Evolutionary conservation across 768 basidiomycete genomes (phyloP).

Genomic region (Mycena galericulata): DNA sequence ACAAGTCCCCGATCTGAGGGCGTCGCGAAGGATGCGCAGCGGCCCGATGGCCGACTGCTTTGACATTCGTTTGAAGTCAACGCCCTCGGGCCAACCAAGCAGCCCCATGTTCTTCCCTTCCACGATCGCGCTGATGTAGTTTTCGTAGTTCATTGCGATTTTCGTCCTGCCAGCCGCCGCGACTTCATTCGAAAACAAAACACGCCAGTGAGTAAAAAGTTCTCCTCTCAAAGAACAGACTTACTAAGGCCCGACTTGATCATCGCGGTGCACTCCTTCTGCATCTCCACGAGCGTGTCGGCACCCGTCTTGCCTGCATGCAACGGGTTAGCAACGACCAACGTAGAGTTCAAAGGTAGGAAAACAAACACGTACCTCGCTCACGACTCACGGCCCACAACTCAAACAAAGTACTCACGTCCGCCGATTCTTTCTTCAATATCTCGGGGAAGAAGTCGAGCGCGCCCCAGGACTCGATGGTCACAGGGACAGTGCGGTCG

Average conservation of each 20-base stretch:
- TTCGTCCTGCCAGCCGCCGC: background rate
- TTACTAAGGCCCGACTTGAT: conserved; percentile 26
- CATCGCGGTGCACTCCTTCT: conserved; percentile 1
- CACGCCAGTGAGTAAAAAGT: background rate
- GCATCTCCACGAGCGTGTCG: background rate
- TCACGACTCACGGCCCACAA: conserved; percentile 22
- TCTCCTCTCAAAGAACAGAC: background rate
- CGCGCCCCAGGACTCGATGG: background rate
- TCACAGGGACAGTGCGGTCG: background rate
- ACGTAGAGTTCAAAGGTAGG: background rate
- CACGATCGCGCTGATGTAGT: conserved; percentile 30
- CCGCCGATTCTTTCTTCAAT: background rate
- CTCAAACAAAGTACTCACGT: conserved; percentile 14
- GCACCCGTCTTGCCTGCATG: background rate
- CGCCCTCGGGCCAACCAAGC: conserved; percentile 31
- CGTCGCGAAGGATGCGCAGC: background rate
- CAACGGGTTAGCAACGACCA: background rate
- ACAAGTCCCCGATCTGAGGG: background rate
- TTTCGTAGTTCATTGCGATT: conserved; percentile 32
- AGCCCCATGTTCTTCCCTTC: conserved; percentile 25
- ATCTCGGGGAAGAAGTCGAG: conserved; percentile 11
- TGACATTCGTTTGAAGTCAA: conserved; percentile 23
- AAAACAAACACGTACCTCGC: conserved; percentile 1
- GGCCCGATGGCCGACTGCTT: background rate
- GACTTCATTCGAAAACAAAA: background rate